phyloP scores from a whole-genome alignment of 2,329 filamentous ascomycete genomes.

The Aspergillus pseudonomiae region DNA sequence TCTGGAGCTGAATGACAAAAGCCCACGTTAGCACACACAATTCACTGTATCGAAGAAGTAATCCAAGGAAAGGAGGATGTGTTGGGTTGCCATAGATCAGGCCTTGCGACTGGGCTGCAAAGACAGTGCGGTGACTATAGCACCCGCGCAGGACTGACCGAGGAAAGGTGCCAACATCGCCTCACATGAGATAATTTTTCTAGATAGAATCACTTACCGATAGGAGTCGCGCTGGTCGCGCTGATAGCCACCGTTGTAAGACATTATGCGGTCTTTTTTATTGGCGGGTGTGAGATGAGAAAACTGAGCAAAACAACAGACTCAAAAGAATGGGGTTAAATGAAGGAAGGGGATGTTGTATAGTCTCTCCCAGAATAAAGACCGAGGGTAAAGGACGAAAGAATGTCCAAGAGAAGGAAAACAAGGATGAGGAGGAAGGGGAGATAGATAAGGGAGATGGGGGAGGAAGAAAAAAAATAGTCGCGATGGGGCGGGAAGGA shows the following conservation, averaged over 20 bases:
- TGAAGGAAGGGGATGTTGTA: constrained; percentile 1
- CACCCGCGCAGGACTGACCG: neutral
- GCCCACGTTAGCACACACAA: constrained; percentile 13
- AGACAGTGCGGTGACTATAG: neutral
- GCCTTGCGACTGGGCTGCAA: neutral
- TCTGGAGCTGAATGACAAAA: constrained; percentile 31
- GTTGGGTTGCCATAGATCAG: neutral
- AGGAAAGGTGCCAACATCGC: constrained; percentile 1
- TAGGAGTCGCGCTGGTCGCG: constrained; percentile 59
- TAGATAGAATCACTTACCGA: constrained; percentile 37
- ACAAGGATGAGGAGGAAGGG: constrained; percentile 17
- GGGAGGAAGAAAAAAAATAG: constrained; percentile 29
- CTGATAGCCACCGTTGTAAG: constrained; percentile 66
- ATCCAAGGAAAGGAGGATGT: neutral
- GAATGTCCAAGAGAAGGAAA: constrained; percentile 15
- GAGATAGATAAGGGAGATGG: constrained; percentile 30
- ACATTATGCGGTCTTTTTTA: constrained; percentile 58
- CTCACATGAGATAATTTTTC: neutral
- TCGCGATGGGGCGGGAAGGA: constrained; percentile 25
- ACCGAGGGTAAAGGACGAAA: constrained; percentile 9
- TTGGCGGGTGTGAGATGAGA: constrained; percentile 1
- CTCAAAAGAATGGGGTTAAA: constrained; percentile 8
- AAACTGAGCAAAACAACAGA: constrained; percentile 2
- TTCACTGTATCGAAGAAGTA: neutral
- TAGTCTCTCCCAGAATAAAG: constrained; percentile 4